Base-by-base conservation (phyloP, 345 rosid genomes). In the Eucalyptus cloeziana region DNA sequence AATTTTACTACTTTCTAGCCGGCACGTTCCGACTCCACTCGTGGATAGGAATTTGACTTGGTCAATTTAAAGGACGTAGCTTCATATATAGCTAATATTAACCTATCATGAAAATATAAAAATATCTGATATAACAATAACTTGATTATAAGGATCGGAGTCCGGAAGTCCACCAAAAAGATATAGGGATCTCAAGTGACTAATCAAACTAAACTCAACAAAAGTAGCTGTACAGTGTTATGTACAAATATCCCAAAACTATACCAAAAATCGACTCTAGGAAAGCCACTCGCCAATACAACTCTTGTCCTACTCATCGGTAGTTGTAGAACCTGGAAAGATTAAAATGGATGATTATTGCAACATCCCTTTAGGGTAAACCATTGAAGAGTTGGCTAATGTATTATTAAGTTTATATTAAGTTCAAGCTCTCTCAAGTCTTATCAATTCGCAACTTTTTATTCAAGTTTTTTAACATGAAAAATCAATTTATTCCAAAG, bases 291-390 rank as follows among this genome's bases (percentile, higher is more conserved):
- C 0, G 6, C n/a, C 13, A 0, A 58, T 25, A 58, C 64, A 58
- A 24, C 14, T 58, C 62, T 58, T 0, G 13, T 24, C 30, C 30
- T 58, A 58, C 30, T 24, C 13, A 7, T 58, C 1, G 2, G 30
- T 24, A 22, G 62, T 24, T 24, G 62, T 56, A 11, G 67, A 60
- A 60, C 31, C 0, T 11, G 0, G 0, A 60, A 60, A 25, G 15
- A 60, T 27, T 25, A 27, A 60, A 3, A 60, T 60, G 16, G 31
- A 60, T 30, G 0, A 60, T 27, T 24, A 10, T 24, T 0, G 3
- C 62, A 56, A 4, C 0, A 1, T 0, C 30, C 62, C 13, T 25
- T 56, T 56, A 9, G 2, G 30, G 30, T 56, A 10, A 56, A 56
- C 1, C 3, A 56, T 56, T 3, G 10, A 10, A 56, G 62, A 24